Evolutionary conservation across 768 basidiomycete species (phyloP), one percentile per base, ranked within the genome.

Genomic region (Amyloporia xantha): DNA sequence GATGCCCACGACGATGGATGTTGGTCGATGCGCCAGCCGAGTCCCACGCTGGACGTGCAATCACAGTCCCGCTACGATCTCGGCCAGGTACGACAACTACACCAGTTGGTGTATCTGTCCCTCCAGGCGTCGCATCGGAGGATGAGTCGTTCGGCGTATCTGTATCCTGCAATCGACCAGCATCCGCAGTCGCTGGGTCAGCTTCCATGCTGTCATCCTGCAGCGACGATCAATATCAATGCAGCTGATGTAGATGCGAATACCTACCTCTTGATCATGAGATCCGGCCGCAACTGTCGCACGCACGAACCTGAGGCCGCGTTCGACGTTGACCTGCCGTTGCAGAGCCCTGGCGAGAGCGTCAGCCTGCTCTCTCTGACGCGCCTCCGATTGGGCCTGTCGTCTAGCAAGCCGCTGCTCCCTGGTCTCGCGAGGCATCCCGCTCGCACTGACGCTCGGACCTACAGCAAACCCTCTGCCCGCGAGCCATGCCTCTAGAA

Each of bases 401-500:
- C 82, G 67, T 53, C 86, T 67, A 6, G 79, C 82, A 27, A 79
- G 70, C 9, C 88, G 68, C 59, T 87, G 84, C 61, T 91, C 87
- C 51, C 82, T 72, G 23, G 82, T 78, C 67, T 91, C 89, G 45
- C 86, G 68, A 12, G 83, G 84, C 52, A 82, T 65, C 1, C 86
- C 86, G 2, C 81, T 86, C 0, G 85, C 87, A 46, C 85, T 82
- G 0, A 84, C 73, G 56, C 83, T 86, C 3, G 91, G 87, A 15
- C 84, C 86, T 20, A 93, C 82, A 0, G 88, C 83, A 61, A 96
- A 88, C 0, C 91, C 92, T 61, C 87, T 86, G 56, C 84, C 82
- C 5, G 85, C 85, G 24, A 96, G 66, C 91, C 93, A 97, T 13
- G 90, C 87, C 68, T 95, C 92, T 19, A 97, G 75, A 20, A 97